These are phyloP conservation scores for Arthromyces matolae DNA, from an alignment of 768 basidiomycete genomes.

Conservation along the genomic window DNA sequence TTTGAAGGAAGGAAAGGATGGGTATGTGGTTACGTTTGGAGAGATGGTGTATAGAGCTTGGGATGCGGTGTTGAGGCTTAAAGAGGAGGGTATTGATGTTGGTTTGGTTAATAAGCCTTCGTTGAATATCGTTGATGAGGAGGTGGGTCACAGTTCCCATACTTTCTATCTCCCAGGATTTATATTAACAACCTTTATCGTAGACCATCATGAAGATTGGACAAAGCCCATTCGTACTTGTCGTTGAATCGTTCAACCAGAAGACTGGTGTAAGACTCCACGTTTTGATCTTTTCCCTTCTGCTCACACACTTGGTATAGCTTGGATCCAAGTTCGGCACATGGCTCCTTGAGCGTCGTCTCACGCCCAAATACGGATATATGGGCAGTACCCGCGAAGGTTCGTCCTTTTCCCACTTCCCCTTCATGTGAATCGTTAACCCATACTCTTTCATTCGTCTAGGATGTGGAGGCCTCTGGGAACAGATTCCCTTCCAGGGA, in stretches of 20 bases:
- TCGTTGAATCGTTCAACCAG: constrained; percentile 84
- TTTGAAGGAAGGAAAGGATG: constrained; percentile 71
- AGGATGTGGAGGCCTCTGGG: constrained; percentile 67
- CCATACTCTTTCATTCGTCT: constrained; percentile 6
- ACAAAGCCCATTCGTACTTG: constrained; percentile 69
- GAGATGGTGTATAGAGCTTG: constrained; percentile 83
- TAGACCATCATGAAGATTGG: constrained; percentile 71
- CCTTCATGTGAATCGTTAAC: neutral
- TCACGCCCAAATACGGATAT: constrained; percentile 79
- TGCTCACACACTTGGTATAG: constrained; percentile 22
- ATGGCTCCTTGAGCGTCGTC: constrained; percentile 78
- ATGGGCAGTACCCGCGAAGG: constrained; percentile 79
- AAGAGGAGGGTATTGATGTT: constrained; percentile 71
- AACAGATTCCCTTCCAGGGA: constrained; percentile 80
- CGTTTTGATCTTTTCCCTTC: neutral
- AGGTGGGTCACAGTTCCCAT: constrained; percentile 36
- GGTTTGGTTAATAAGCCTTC: constrained; percentile 86
- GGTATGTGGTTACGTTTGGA: constrained; percentile 83
- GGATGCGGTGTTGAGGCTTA: constrained; percentile 76
- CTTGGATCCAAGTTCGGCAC: constrained; percentile 84
- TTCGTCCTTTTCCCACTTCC: constrained; percentile 14
- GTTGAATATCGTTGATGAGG: constrained; percentile 79
- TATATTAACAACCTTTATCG: neutral
- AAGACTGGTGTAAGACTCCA: constrained; percentile 79
- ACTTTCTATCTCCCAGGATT: neutral